Base-by-base conservation (phyloP, 2,329 filamentous ascomycete species). In the Alternaria rosae region DNA sequence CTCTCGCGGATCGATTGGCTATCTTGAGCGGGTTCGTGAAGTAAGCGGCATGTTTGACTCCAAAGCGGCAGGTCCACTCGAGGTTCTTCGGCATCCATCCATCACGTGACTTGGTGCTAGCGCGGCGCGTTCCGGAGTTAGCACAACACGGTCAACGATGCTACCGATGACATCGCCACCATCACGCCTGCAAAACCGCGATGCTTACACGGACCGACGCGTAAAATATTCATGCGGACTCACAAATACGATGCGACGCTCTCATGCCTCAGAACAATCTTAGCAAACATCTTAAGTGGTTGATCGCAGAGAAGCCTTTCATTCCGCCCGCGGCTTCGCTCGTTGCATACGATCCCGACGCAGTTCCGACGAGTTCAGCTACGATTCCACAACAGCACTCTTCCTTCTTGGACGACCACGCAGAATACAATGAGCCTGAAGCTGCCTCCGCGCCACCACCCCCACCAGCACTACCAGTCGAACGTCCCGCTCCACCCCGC, bases 221-320 rank as follows among this genome's bases (percentile, higher is more conserved):
- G 68, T 68, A 62, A 57, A 69, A 53, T 56, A 65, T 64, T 62
- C 54, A 71, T 73, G 74, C 59, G 44, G 65, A 65, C 59, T 47
- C 6, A 50, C n/a, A 13, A 54, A 26, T 52, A 75, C 54, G 53
- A 76, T 76, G 76, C 69, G 64, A 69, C 69, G 63, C 68, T 68
- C 73, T 74, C 56, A 85, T 85, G 83, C 83, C 83, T 78, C 69
- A 73, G 68, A 79, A 85, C 73, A 85, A 85, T 66, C 74, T 85
- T 64, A 75, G 71, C 62, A 78, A 80, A 71, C 83, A 85, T 67
- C 75, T 85, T 64, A 76, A 76, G 64, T 85, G 83, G 83, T 76
- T 85, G 73, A 71, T 83, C 58, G 72, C 70, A 65, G 76, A 77
- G 62, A 83, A 81, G 70, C 81, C 83, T 43, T 82, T 81, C 66